phyloP scores from a whole-genome alignment of 2,329 filamentous ascomycete genomes.

The Xylariaceae sp. region DNA sequence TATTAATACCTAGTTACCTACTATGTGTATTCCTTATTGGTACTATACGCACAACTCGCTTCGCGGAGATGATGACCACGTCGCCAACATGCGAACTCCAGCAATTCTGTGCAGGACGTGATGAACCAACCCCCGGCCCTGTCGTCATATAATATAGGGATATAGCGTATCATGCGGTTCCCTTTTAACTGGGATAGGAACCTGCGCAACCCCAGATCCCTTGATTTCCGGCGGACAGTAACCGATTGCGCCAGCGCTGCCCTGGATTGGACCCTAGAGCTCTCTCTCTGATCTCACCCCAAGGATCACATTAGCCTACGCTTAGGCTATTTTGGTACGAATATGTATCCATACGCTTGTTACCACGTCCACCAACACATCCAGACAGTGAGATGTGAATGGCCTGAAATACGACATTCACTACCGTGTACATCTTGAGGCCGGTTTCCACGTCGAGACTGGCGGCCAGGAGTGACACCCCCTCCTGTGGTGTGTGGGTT shows the following conservation, averaged over 20 bases:
- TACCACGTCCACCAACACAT: background rate
- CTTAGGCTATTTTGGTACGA: constrained; percentile 10
- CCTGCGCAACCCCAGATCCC: constrained; percentile 5
- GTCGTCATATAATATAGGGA: no score
- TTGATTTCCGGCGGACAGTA: constrained; percentile 11
- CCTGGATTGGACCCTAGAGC: no score
- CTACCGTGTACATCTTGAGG: background rate
- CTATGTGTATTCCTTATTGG: no score
- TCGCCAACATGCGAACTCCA: constrained; percentile 1
- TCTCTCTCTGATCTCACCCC: no score
- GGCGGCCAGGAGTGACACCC: constrained; percentile 2
- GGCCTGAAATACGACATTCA: background rate
- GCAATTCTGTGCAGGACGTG: background rate
- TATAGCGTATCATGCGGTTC: background rate
- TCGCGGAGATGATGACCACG: background rate
- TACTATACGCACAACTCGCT: no score
- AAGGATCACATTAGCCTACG: background rate
- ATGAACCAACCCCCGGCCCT: background rate
- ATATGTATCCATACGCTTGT: no score
- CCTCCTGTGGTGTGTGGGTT: constrained; percentile 11
- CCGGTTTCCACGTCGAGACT: background rate
- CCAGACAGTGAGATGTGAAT: background rate
- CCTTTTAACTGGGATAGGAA: constrained; percentile 1
- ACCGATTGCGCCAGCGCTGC: constrained; percentile 6
- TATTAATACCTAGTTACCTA: no score